Evolutionary conservation across 2,329 filamentous ascomycete species (phyloP).

Genomic region (Cordyceps cateniannulata): DNA sequence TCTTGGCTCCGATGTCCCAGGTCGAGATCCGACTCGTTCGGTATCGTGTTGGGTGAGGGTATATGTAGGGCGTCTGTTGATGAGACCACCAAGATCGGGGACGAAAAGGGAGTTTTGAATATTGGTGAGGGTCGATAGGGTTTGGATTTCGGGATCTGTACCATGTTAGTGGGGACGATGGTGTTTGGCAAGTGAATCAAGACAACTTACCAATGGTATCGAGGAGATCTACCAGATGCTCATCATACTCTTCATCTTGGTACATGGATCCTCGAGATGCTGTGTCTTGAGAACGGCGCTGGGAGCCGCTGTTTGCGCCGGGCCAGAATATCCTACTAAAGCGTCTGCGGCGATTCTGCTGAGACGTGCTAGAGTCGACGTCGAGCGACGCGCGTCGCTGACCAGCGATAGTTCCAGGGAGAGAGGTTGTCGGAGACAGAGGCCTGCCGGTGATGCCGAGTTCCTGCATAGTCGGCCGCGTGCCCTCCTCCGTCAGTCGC

Average conservation of each 20-base stretch:
- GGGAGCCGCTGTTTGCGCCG: neutral
- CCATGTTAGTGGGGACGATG: neutral
- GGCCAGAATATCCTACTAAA: slow-evolving; percentile 13
- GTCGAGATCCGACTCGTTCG: slow-evolving; percentile 7
- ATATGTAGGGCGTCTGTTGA: slow-evolving; percentile 77
- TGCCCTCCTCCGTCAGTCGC: slow-evolving; percentile 33
- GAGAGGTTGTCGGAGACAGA: slow-evolving; percentile 22
- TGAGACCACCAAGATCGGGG: slow-evolving; percentile 66
- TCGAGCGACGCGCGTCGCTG: neutral
- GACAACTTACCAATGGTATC: slow-evolving; percentile 31
- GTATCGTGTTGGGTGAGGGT: slow-evolving; percentile 49
- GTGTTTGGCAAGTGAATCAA: neutral
- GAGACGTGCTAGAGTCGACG: neutral
- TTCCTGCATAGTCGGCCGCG: slow-evolving; percentile 29
- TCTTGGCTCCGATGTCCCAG: slow-evolving; percentile 1
- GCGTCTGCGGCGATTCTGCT: slow-evolving; percentile 1
- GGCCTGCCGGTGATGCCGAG: slow-evolving; percentile 20
- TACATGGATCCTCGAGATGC: neutral
- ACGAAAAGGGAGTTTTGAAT: slow-evolving; percentile 86
- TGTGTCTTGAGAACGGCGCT: slow-evolving; percentile 5
- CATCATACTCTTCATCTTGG: slow-evolving; percentile 29
- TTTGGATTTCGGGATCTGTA: slow-evolving; percentile 77
- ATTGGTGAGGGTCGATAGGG: slow-evolving; percentile 77
- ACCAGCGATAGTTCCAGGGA: slow-evolving; percentile 18
- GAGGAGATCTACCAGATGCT: slow-evolving; percentile 33